phyloP scores from a whole-genome alignment of 768 basidiomycete species.

The Scleroderma citrinum region DNA sequence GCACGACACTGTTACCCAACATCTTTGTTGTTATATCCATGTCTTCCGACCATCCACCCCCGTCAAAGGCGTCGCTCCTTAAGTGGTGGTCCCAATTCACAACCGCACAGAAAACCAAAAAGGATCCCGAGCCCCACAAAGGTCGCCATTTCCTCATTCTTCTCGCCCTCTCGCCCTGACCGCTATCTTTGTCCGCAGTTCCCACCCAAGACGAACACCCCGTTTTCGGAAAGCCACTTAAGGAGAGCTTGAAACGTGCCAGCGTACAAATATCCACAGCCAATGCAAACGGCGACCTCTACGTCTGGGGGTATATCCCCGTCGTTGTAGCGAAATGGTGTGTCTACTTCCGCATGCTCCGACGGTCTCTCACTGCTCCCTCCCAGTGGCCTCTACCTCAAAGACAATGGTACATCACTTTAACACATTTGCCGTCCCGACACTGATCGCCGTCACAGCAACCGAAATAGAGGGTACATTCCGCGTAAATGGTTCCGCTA shows the following conservation, averaged over 20 bases:
- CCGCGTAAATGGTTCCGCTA: conserved; percentile 91
- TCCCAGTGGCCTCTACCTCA: conserved; percentile 82
- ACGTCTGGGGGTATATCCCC: conserved; percentile 92
- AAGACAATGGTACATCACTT: conserved; percentile 69
- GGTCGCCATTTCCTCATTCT: conserved; percentile 28
- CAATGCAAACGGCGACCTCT: conserved; percentile 72
- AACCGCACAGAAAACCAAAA: conserved; percentile 57
- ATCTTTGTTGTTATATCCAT: conserved; percentile 7
- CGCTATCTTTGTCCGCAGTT: conserved; percentile 7
- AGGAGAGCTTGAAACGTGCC: conserved; percentile 79
- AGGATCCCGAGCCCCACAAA: conserved; percentile 39
- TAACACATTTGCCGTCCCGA: background rate
- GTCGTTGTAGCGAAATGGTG: conserved; percentile 98
- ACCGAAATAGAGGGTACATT: conserved; percentile 93
- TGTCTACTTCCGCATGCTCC: conserved; percentile 22
- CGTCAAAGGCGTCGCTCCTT: conserved; percentile 57
- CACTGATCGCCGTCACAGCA: conserved; percentile 35
- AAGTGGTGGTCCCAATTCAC: conserved; percentile 83
- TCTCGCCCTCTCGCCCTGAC: background rate
- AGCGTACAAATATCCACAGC: conserved; percentile 92
- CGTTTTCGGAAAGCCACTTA: conserved; percentile 84
- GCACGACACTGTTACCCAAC: background rate
- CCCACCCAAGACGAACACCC: conserved; percentile 35
- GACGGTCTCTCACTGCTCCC: conserved; percentile 2
- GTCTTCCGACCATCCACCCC: conserved; percentile 30